Evolutionary conservation across 179 eudicot genomes (phyloP).

Genomic region (Amaranthus tricolor): DNA sequence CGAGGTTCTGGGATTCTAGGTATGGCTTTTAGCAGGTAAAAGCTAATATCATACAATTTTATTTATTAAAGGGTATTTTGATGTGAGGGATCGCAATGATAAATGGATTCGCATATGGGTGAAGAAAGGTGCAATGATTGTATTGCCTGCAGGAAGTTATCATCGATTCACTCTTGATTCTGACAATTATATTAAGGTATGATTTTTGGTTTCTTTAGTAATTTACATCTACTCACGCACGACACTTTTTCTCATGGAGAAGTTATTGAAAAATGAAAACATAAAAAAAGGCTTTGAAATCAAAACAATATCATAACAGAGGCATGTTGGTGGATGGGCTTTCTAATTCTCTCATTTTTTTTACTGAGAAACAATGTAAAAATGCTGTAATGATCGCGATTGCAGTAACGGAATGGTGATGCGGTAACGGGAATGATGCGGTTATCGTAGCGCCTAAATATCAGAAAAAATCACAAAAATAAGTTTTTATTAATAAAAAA

Average conservation of each 20-base stretch:
- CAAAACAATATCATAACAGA: background rate
- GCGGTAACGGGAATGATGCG: no score
- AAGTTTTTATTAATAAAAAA: no score
- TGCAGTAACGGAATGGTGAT: no score
- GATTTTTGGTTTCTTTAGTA: background rate
- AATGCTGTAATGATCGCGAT: no score
- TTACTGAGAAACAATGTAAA: no score
- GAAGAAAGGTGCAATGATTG: slow-evolving; percentile 96
- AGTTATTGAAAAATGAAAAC: background rate
- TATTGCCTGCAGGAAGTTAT: slow-evolving; percentile 93
- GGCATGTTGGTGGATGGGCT: background rate
- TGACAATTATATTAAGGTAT: slow-evolving; percentile 66
- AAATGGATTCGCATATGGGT: slow-evolving; percentile 92
- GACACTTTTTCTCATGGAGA: background rate
- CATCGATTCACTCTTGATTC: slow-evolving; percentile 73
- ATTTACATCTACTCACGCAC: background rate
- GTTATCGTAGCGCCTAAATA: no score
- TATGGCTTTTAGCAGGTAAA: slow-evolving; percentile 3
- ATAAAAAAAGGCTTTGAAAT: background rate
- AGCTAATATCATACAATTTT: slow-evolving; percentile 9
- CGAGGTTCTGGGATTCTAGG: no score
- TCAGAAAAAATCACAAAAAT: no score
- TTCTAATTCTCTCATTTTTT: background rate
- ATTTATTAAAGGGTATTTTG: slow-evolving; percentile 72
- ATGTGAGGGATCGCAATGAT: slow-evolving; percentile 85